Percentiles rank a stretch among this genome's conserved stretches.
Evolutionary conservation across 768 basidiomycete genomes (phyloP).

Genomic region (Termitomyces sp.): DNA sequence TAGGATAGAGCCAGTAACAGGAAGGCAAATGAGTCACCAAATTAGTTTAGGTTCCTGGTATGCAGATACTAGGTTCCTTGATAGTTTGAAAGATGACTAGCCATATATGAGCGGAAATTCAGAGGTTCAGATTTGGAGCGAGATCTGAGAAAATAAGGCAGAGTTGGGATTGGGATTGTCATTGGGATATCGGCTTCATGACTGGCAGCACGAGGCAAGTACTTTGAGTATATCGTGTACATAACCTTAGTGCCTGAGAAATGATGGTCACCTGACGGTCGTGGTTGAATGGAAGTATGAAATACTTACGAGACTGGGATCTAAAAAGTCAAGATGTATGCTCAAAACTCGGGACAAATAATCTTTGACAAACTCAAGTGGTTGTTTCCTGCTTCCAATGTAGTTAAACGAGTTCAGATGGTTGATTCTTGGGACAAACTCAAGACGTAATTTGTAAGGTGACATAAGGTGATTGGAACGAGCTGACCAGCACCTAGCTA

Average conservation of each 20-base stretch:
- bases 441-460: too few relatives aligned
- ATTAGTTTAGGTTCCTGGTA: not conserved
- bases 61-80: not conserved
- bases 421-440: too few relatives aligned
- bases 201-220: not conserved
- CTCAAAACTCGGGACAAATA: not conserved
- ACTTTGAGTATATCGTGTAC: not conserved
- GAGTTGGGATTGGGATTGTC: not conserved
- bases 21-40: not conserved
- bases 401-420: too few relatives aligned
- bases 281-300: not conserved
- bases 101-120: not conserved
- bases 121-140: not conserved
- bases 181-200: not conserved
- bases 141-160: not conserved
- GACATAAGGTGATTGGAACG: too few relatives aligned
- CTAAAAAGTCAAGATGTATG: not conserved
- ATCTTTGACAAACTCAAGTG: too few relatives aligned
- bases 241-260: not conserved
- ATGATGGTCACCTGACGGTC: not conserved
- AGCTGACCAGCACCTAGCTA: too few relatives aligned
- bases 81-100: not conserved
- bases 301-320: not conserved
- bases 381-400: too few relatives aligned
- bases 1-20: not conserved